Evolutionary conservation across 2,329 filamentous ascomycete genomes (phyloP).

Genomic region (Pyrenophora graminea): DNA sequence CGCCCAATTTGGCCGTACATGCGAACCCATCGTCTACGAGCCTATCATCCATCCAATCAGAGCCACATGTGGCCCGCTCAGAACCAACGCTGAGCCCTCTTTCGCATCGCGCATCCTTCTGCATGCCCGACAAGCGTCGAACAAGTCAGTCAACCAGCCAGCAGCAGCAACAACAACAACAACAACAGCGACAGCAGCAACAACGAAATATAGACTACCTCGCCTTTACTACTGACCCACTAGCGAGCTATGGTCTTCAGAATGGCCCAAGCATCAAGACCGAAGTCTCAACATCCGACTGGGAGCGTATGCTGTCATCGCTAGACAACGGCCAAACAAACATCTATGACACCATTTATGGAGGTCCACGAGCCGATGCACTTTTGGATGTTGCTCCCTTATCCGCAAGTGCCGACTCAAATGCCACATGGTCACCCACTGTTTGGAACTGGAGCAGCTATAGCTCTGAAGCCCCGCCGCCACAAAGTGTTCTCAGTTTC

Average conservation of each 20-base stretch:
- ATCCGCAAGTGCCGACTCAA: slow-evolving; percentile 35
- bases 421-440: slow-evolving; percentile 43
- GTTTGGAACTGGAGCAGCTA: slow-evolving; percentile 42
- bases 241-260: slow-evolving; percentile 34
- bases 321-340: slow-evolving; percentile 80
- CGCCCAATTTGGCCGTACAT: slow-evolving; percentile 50
- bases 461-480: slow-evolving; percentile 34
- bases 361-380: slow-evolving; percentile 59
- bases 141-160: slow-evolving; percentile 32
- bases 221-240: slow-evolving; percentile 50
- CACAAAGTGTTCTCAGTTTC: slow-evolving; percentile 63
- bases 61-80: slow-evolving; percentile 52
- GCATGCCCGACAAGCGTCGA: slow-evolving; percentile 42
- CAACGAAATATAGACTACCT: slow-evolving; percentile 54
- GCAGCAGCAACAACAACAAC: slow-evolving; percentile 13
- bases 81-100: slow-evolving; percentile 54
- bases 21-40: slow-evolving; percentile 54
- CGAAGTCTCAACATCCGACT: slow-evolving; percentile 68
- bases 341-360: slow-evolving; percentile 83
- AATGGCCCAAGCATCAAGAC: slow-evolving; percentile 45
- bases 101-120: slow-evolving; percentile 42
- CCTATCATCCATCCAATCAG: slow-evolving; percentile 54
- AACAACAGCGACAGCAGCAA: slow-evolving; percentile 27
- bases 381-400: slow-evolving; percentile 40
- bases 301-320: slow-evolving; percentile 79